Evolutionary conservation across 2,329 filamentous ascomycete genomes (phyloP), one percentile per base, ranked within the genome.

Genomic region (Grosmannia penicillata): DNA sequence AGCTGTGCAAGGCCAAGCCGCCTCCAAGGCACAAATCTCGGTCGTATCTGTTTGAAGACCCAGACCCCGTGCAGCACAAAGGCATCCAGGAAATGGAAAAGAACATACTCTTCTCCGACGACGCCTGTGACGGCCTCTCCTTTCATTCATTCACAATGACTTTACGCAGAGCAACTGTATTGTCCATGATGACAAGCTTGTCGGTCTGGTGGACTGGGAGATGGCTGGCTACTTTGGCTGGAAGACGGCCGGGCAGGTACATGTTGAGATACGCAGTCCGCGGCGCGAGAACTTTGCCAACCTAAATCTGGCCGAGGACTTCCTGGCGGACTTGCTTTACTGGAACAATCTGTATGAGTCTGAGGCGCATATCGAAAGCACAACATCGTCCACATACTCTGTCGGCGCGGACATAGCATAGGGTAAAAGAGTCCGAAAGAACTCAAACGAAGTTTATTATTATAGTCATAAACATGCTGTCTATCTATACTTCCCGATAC

Each of bases 71-170:
- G 4, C 15, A 31, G 21, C 15, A 30, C 36, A 31, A 32, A n/a
- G 36, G 36, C 19, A 36, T 36, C 25, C 44, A 49, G 41, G 37
- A 51, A 6, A 39, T 54, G 9, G 59, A 60, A 47, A 46, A 36
- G n/a, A 51, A 58, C 7, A 60, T 52, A 19, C 40, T 55, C 34
- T 55, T 57, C 43, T 48, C 46, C 11, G 24, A 35, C 6, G 10
- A 10, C 2, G 30, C 46, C 15, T 22, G 8, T 7, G 48, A 54
- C 29, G 54, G 56, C 30, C 37, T 55, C 42, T 47, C 50, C 41
- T 54, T 60, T 24, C n/a, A n/a, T n/a, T n/a, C n/a, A 58, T 57
- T 56, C 58, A 62, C 46, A 61, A 61, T 38, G 54, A 60, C 39
- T 53, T 62, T 21, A 53, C 47, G n/a, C 9, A 34, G 24, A 59